Evolutionary conservation across 1,284 basidiomycete genomes (phyloP).

Genomic region (Trametes sp.): DNA sequence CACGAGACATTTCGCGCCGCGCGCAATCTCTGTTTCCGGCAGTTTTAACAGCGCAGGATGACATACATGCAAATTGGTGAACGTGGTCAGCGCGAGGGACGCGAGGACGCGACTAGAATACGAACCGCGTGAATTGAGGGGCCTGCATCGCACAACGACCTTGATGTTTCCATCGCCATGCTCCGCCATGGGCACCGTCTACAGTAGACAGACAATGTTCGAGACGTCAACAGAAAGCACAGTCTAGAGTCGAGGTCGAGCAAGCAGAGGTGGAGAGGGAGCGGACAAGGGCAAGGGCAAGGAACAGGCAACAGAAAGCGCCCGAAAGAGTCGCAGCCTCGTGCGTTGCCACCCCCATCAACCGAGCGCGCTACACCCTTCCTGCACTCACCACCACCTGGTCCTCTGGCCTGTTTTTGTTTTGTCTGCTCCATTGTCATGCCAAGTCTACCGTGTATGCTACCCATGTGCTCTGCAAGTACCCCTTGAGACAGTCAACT

Average conservation of each 20-base stretch:
- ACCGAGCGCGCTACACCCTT: not conserved
- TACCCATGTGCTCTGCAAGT: too few species aligned
- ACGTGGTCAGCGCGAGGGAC: slow-evolving; percentile 21
- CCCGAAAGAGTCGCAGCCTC: slow-evolving; percentile 4
- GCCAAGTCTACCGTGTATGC: too few species aligned
- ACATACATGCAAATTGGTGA: not conserved
- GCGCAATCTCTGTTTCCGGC: slow-evolving; percentile 74
- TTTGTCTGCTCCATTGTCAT: not conserved
- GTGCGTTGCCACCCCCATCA: slow-evolving; percentile 17
- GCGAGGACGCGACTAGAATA: slow-evolving; percentile 31
- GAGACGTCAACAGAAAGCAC: slow-evolving; percentile 8
- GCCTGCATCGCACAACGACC: slow-evolving; percentile 95
- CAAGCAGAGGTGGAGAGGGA: slow-evolving; percentile 23
- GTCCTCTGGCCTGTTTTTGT: not conserved
- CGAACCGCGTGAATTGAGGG: slow-evolving; percentile 91
- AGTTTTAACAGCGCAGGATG: not conserved
- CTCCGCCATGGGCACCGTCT: slow-evolving; percentile 56
- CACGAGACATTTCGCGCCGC: slow-evolving; percentile 91
- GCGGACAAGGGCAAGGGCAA: slow-evolving; percentile 15
- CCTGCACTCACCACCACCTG: not conserved
- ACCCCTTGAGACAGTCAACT: too few species aligned
- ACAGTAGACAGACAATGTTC: slow-evolving; percentile 8
- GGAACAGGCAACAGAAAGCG: slow-evolving; percentile 16
- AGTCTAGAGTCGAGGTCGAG: slow-evolving; percentile 27
- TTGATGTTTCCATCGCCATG: slow-evolving; percentile 90